Evolutionary conservation across 768 basidiomycete genomes (phyloP).

Genomic region (Termitomyces sp.): DNA sequence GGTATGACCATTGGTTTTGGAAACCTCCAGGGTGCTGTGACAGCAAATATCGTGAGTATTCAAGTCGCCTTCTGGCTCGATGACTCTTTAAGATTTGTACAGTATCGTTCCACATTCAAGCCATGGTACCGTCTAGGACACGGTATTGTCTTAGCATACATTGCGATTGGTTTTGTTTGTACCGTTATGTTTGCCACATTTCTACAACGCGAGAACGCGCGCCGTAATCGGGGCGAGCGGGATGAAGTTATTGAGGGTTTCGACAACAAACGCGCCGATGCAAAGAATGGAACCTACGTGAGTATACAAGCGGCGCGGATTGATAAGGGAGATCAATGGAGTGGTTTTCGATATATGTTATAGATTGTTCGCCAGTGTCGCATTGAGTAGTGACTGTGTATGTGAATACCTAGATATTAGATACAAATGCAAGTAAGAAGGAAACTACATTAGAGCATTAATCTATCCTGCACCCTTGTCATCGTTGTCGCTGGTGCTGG

Average conservation of each 20-base stretch:
- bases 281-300: slow-evolving; percentile 48
- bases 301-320: slow-evolving; percentile 52
- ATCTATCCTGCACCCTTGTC: slow-evolving; percentile 27
- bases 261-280: slow-evolving; percentile 37
- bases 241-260: slow-evolving; percentile 58
- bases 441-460: slow-evolving; percentile 11
- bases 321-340: slow-evolving; percentile 70
- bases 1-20: slow-evolving; percentile 68
- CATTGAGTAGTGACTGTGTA: slow-evolving; percentile 4
- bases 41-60: slow-evolving; percentile 55
- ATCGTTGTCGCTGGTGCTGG: slow-evolving; percentile 48
- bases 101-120: slow-evolving; percentile 61
- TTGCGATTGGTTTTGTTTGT: slow-evolving; percentile 56
- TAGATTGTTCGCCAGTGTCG: slow-evolving; percentile 13
- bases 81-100: neutral
- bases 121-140: slow-evolving; percentile 73
- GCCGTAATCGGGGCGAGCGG: slow-evolving; percentile 60
- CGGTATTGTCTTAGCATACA: slow-evolving; percentile 65
- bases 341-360: slow-evolving; percentile 63
- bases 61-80: neutral
- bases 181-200: slow-evolving; percentile 42
- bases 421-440: slow-evolving; percentile 22
- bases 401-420: slow-evolving; percentile 16
- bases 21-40: slow-evolving; percentile 66
- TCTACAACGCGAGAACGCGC: slow-evolving; percentile 54